Percentiles rank a stretch among this genome's conserved stretches.
phyloP scores from a whole-genome alignment of 2,329 filamentous ascomycete genomes.

The Xylaria hypoxylon region DNA sequence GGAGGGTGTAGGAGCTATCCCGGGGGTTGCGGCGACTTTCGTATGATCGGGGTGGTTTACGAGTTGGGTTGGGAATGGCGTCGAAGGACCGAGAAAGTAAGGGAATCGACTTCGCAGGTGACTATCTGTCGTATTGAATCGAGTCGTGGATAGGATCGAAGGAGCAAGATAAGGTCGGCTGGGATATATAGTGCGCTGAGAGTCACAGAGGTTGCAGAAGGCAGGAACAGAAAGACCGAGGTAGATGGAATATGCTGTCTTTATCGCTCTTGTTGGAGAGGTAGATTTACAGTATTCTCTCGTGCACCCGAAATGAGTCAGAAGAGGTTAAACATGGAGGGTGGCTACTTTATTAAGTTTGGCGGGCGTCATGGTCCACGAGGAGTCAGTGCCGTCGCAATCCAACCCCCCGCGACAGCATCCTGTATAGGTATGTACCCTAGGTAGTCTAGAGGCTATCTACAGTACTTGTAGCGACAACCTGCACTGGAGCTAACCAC shows the following conservation, averaged over 20 bases:
- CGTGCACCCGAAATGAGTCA: conserved; percentile 1
- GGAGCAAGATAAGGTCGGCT: conserved; percentile 31
- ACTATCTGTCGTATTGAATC: conserved; percentile 3
- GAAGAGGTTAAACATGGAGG: conserved; percentile 14
- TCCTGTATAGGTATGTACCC: background rate
- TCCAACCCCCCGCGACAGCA: conserved; percentile 23
- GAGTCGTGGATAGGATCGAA: conserved; percentile 18
- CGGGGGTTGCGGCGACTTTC: conserved; percentile 13
- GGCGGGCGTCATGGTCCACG: conserved; percentile 22
- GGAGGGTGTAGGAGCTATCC: conserved; percentile 33
- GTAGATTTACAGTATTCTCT: background rate
- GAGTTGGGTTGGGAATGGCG: conserved; percentile 7
- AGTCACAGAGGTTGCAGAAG: background rate
- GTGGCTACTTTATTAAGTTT: conserved; percentile 25
- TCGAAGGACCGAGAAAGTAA: background rate
- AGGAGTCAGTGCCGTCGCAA: conserved; percentile 9
- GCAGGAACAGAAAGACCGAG: conserved; percentile 3
- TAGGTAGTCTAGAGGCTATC: background rate
- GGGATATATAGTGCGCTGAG: conserved; percentile 27
- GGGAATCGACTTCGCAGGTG: conserved; percentile 9
- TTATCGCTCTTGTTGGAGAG: background rate
- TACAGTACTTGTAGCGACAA: background rate
- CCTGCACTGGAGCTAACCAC: conserved; percentile 15
- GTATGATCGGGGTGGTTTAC: conserved; percentile 10
- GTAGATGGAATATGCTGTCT: background rate